Evolutionary conservation across 2,329 filamentous ascomycete species (phyloP), one percentile per base, ranked within the genome.

Genomic region (Botryotinia globosa): DNA sequence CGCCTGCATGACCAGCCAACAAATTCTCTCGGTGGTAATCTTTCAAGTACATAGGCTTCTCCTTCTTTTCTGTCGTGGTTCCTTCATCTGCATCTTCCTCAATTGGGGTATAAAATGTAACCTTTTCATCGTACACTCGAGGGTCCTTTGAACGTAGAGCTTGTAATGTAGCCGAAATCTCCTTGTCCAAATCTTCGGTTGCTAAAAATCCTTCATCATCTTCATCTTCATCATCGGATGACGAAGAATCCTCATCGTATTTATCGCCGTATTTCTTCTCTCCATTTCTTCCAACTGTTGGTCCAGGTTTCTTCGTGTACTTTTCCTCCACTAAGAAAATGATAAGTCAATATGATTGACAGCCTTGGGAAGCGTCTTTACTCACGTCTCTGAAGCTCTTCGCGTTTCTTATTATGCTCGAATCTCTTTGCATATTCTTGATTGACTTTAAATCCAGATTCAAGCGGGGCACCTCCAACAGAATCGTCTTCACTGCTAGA

Each of bases 321-420:
- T 97, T 98, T 79, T 97, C 92, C 83, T 98, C 94, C 80, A 98
- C 92, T 95, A 75, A 10, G 34, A 7, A 70, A 16, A 56, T 29
- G 9, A 67, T 76, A 63, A 76, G 73, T 70, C 22, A 29, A 14
- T 58, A 58, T 73, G 81, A 77, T 82, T 79, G 61, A 7, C 63
- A 70, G 32, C 75, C 29, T 4, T 14, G 4, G 16, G 25, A 22
- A n/a, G 29, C 56, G 56, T 32, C 62, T 76, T 67, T 42, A 83
- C 88, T 78, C 79, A 92, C 91, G 82, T 80, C 88, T 87, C 25
- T 94, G 91, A 75, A 90, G 85, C 81, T 99, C 96, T 80, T 97
- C 94, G 73, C 95, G 89, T 84, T 97, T 97, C 85, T 98, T 98
- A 84, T 99, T 99, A 84, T 98, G 88, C 82, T 99, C 96, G 78